Evolutionary conservation across 2,329 filamentous ascomycete species (phyloP).

Genomic region (Ustulina deusta): DNA sequence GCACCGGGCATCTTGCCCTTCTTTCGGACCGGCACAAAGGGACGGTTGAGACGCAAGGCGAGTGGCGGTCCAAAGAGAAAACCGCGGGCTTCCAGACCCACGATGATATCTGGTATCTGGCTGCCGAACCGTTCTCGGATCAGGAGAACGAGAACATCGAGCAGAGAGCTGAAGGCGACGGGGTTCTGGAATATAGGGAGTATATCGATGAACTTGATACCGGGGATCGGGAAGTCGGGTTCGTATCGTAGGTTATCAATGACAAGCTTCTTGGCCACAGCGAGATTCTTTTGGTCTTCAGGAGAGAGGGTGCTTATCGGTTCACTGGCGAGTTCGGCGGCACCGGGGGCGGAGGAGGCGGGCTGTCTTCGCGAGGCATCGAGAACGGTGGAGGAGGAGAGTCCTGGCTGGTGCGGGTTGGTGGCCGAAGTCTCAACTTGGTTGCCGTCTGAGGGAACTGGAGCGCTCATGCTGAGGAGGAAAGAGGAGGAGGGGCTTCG

Average conservation of each 20-base stretch:
- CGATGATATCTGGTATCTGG: constrained; percentile 84
- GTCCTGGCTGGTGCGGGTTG: constrained; percentile 50
- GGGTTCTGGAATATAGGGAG: constrained; percentile 92
- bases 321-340: constrained; percentile 75
- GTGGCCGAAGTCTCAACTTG: constrained; percentile 53
- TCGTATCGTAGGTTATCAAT: constrained; percentile 82
- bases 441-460: constrained; percentile 52
- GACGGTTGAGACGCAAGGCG: constrained; percentile 82
- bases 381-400: constrained; percentile 54
- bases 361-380: constrained; percentile 74
- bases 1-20: constrained; percentile 94
- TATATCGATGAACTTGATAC: constrained; percentile 98
- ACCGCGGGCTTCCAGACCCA: constrained; percentile 92
- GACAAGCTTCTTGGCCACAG: constrained; percentile 61
- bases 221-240: constrained; percentile 89
- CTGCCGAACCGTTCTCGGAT: constrained; percentile 72
- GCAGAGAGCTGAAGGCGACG: constrained; percentile 77
- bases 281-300: constrained; percentile 49
- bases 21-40: constrained; percentile 95
- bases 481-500: constrained; percentile 45
- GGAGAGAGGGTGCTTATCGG: constrained; percentile 64
- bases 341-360: constrained; percentile 70
- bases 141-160: constrained; percentile 88
- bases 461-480: constrained; percentile 55
- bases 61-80: constrained; percentile 95